phyloP scores from a whole-genome alignment of 257 asterid genomes.

The Fraxinus anomala region DNA sequence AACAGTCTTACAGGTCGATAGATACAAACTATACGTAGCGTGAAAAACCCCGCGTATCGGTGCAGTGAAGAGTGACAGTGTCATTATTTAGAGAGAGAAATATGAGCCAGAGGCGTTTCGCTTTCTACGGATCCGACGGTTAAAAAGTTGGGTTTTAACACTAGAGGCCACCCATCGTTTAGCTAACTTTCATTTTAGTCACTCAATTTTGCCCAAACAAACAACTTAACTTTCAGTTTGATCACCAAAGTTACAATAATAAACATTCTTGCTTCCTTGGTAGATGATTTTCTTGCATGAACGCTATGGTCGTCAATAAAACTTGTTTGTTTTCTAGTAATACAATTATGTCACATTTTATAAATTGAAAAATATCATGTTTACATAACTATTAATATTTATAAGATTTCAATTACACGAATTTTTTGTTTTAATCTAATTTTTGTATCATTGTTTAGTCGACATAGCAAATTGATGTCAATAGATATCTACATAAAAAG shows the following conservation, averaged over 20 bases:
- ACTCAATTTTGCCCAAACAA: neutral
- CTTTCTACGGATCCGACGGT: conserved; percentile 43
- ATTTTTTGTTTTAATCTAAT: neutral
- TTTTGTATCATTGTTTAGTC: neutral
- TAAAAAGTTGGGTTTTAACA: neutral
- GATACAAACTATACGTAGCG: conserved; percentile 29
- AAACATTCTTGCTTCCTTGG: neutral
- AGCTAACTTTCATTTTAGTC: neutral
- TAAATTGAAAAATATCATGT: neutral
- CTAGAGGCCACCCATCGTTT: neutral
- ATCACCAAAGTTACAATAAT: neutral
- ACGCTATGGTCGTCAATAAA: neutral
- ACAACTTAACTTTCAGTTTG: neutral
- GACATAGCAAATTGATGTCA: too few relatives aligned
- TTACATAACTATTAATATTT: too few relatives aligned
- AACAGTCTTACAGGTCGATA: conserved; percentile 17
- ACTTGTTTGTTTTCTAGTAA: too few relatives aligned
- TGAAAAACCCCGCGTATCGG: conserved; percentile 43
- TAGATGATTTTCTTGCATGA: neutral
- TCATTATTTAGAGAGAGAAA: conserved; percentile 4
- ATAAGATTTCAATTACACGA: too few relatives aligned
- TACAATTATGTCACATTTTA: too few relatives aligned
- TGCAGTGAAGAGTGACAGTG: neutral
- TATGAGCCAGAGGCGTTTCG: conserved; percentile 27
- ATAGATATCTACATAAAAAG: too few relatives aligned